phyloP scores from a whole-genome alignment of 1,139 yeast species.

The Groenewaldozyma auringiensis region DNA sequence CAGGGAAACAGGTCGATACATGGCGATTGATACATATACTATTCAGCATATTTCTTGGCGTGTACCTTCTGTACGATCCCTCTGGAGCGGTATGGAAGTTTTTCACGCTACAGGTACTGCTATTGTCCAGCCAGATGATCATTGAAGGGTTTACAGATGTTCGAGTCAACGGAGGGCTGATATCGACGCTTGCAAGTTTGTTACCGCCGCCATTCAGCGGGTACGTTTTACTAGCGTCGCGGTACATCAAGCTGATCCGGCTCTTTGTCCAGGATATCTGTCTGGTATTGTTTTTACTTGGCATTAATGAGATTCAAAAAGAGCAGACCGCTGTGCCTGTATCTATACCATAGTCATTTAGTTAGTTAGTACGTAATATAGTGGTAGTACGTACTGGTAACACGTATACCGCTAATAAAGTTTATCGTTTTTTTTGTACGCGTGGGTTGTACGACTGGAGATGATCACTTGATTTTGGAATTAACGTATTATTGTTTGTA shows the following conservation, averaged over 20 bases:
- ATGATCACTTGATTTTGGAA: no score
- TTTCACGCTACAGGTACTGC: constrained; percentile 25
- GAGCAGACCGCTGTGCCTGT: no score
- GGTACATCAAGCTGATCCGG: constrained; percentile 21
- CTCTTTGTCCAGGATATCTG: constrained; percentile 27
- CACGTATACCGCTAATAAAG: no score
- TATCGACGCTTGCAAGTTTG: constrained; percentile 23
- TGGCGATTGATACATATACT: constrained; percentile 26
- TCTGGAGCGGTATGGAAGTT: constrained; percentile 24
- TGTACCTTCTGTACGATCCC: constrained; percentile 2
- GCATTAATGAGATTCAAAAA: no score
- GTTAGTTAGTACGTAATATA: no score
- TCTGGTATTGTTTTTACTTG: constrained; percentile 24
- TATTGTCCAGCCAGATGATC: constrained; percentile 28
- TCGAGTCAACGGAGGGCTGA: constrained; percentile 18
- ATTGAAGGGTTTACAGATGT: constrained; percentile 22
- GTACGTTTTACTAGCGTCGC: constrained; percentile 24
- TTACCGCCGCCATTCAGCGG: constrained; percentile 26
- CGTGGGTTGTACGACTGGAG: no score
- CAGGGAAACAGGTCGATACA: constrained; percentile 6
- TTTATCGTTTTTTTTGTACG: no score
- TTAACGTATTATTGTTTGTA: no score
- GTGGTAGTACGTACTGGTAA: no score
- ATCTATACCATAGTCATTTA: no score
- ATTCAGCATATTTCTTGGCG: constrained; percentile 14